These are phyloP conservation scores for Rossbeevera mucosa DNA, from an alignment of 768 basidiomycete species.

Conservation along the genomic window DNA sequence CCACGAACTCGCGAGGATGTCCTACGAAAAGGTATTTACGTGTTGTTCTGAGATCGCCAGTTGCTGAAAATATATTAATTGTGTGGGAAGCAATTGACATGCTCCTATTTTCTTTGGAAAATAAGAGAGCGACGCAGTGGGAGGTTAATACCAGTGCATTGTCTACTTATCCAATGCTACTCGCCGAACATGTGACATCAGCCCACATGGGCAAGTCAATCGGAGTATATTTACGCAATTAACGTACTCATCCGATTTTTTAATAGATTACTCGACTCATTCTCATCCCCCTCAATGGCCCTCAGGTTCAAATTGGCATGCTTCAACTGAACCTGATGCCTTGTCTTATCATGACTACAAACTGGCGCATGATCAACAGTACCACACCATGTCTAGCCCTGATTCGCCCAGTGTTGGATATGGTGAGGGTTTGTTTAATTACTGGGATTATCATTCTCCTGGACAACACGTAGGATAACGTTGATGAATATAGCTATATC, in stretches of 20 bases:
- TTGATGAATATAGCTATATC: not conserved
- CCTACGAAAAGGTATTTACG: slow-evolving; percentile 14
- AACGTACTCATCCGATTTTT: not conserved
- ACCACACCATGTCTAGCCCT: not conserved
- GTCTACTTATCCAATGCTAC: not conserved
- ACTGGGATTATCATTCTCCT: not conserved
- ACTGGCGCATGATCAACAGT: not conserved
- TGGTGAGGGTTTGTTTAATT: not conserved
- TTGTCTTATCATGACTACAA: not conserved
- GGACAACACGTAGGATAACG: not conserved
- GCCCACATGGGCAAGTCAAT: slow-evolving; percentile 1
- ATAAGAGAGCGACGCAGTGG: not conserved
- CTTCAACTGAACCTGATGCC: not conserved
- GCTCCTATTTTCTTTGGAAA: not conserved
- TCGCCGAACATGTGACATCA: not conserved
- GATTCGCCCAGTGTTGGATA: not conserved
- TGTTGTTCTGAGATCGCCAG: not conserved
- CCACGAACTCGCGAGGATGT: slow-evolving; percentile 16
- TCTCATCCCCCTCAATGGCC: not conserved
- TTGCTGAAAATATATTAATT: slow-evolving; percentile 6
- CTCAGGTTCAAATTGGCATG: not conserved
- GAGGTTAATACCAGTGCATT: not conserved
- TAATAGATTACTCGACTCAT: slow-evolving; percentile 2
- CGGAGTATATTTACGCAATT: not conserved
- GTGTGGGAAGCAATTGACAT: slow-evolving; percentile 7